Base-by-base conservation (phyloP, 129 eudicot species). In the Gnaphalium uliginosum region DNA sequence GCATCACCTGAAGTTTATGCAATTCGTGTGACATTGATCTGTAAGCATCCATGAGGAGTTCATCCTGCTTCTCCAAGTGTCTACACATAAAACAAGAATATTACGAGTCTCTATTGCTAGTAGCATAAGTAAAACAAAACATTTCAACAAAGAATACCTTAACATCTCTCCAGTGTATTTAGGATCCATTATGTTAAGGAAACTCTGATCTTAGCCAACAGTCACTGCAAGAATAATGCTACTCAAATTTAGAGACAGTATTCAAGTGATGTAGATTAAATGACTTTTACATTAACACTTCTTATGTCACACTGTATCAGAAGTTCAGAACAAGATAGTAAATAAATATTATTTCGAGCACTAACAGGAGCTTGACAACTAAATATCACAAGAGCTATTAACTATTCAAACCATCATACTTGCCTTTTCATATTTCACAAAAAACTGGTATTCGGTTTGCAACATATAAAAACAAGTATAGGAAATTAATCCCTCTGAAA, bases 51-150 rank as follows among this genome's bases (percentile, higher is more conserved):
- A 81, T 80, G 5, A 92, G 83, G 33, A 87, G 88, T 80, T 89
- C 94, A 50, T 81, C 63, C 84, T 92, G 94, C 87, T 92, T 92
- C 87, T 86, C 98, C 90, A 92, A 81, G 77, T 92, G 98, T 87
- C 94, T 91, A 67, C 79, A 79, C 33, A 75, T 69, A 35, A 21
- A 14, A 53, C 2, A 60, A 19, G 13, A 22, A 41, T 50, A 69
- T 26, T 66, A 80, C 27, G 5, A 22, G n/a, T n/a, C 26, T 35
- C 66, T n/a, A 19, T 2, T 33, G 46, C 19, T 25, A 70, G 2
- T 57, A n/a, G 26, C 66, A 73, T 4, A 77, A 46, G 22, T 11
- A 26, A 3, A n/a, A 63, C 23, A 56, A 14, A 35, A 4, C 0
- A 56, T 19, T 67, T 11, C 30, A 30, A 15, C 19, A 35, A 61